A percentile compares a stretch with the other conserved stretches of the same genome.
Evolutionary conservation across 768 basidiomycete genomes (phyloP).

Genomic region (Leucogyrophana mollusca): DNA sequence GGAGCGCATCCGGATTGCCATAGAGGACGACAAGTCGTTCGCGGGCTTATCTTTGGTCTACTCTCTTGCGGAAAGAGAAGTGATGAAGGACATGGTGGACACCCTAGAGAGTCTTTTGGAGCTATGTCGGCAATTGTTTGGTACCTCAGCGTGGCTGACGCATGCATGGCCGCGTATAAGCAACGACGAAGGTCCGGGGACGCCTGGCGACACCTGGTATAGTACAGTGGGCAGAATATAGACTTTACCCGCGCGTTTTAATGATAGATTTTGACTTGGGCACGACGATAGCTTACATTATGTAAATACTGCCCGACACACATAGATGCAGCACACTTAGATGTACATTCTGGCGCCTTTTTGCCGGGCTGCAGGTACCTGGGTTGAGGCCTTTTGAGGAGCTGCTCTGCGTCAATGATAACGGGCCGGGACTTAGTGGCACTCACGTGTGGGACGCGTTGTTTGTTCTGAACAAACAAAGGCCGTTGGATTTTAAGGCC

Average conservation of each 20-base stretch:
- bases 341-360: no score
- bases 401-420: no score
- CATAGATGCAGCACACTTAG: no score
- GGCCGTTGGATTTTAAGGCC: no score
- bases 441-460: no score
- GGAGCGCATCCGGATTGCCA: conserved; percentile 27
- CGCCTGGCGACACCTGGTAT: conserved; percentile 16
- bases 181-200: conserved; percentile 2
- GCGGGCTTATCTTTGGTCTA: conserved; percentile 39
- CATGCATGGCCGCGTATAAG: conserved; percentile 4
- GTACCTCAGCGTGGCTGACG: conserved; percentile 43
- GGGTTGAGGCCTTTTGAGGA: no score
- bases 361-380: no score
- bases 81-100: conserved; percentile 40
- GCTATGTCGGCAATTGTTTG: conserved; percentile 40
- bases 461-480: no score
- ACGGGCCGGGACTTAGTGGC: no score
- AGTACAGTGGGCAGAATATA: conserved; percentile 26
- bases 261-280: no score
- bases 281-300: no score
- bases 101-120: conserved; percentile 41
- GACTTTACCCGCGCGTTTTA: background rate
- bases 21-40: conserved; percentile 24
- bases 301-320: no score
- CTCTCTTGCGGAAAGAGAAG: conserved; percentile 43